Conservation (phyloP, 805 yeast species). For the Candida quercuum region DNA sequence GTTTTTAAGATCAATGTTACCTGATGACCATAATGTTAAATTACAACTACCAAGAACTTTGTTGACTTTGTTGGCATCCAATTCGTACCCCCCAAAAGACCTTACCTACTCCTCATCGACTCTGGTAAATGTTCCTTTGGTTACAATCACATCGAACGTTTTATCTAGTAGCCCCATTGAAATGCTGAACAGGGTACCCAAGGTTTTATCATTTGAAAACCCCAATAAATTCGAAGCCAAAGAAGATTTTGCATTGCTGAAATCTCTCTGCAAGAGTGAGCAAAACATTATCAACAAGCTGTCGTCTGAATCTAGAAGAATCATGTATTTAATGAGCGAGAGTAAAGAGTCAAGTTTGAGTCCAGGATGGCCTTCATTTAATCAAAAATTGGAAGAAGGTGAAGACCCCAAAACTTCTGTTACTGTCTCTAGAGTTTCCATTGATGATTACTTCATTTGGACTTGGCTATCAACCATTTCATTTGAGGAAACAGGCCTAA, state of each 20-base stretch:
- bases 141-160: slow-evolving; percentile 38
- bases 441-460: slow-evolving; percentile 89
- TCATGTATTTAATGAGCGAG: slow-evolving; percentile 35
- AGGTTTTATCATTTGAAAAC: slow-evolving; percentile 61
- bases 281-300: slow-evolving; percentile 55
- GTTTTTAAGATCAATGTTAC: slow-evolving; percentile 73
- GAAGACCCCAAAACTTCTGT: slow-evolving; percentile 22
- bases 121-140: slow-evolving; percentile 55
- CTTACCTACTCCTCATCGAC: slow-evolving; percentile 30
- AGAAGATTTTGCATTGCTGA: slow-evolving; percentile 73
- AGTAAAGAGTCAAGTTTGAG: slow-evolving; percentile 28
- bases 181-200: slow-evolving; percentile 51
- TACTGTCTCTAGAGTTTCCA: slow-evolving; percentile 52
- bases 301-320: slow-evolving; percentile 68
- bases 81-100: slow-evolving; percentile 70
- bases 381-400: slow-evolving; percentile 23
- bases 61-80: slow-evolving; percentile 57
- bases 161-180: slow-evolving; percentile 49
- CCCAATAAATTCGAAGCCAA: slow-evolving; percentile 65
- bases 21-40: slow-evolving; percentile 51
- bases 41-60: slow-evolving; percentile 59
- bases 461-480: slow-evolving; percentile 81
- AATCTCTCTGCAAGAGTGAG: slow-evolving; percentile 59
- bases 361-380: slow-evolving; percentile 34
- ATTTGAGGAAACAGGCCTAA: slow-evolving; percentile 60